phyloP scores from a whole-genome alignment of 495 filamentous ascomycete genomes.

The Penicillium argentinense region DNA sequence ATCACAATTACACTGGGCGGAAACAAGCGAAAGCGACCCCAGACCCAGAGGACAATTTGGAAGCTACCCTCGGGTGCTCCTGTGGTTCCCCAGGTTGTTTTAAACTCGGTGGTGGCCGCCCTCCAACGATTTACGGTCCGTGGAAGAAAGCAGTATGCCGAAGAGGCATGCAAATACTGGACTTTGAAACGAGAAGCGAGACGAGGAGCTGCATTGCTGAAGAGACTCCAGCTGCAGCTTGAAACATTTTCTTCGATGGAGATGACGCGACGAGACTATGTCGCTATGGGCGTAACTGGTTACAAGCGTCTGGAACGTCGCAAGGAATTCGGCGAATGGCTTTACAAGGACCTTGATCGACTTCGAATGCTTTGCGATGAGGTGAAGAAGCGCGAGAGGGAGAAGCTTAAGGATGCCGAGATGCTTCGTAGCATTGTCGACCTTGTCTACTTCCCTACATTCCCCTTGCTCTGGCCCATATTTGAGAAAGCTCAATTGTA shows the following conservation, averaged over 20 bases:
- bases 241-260: slow-evolving; percentile 96
- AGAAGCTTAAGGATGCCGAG: slow-evolving; percentile 74
- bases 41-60: slow-evolving; percentile 76
- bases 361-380: slow-evolving; percentile 66
- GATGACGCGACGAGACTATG: slow-evolving; percentile 88
- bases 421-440: slow-evolving; percentile 76
- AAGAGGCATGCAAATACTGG: slow-evolving; percentile 95
- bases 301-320: slow-evolving; percentile 73
- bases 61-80: slow-evolving; percentile 93
- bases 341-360: slow-evolving; percentile 73
- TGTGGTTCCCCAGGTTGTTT: slow-evolving; percentile 83
- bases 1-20: slow-evolving; percentile 64
- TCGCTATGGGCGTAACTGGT: slow-evolving; percentile 83
- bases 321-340: slow-evolving; percentile 79
- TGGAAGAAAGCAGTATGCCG: slow-evolving; percentile 86
- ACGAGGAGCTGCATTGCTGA: slow-evolving; percentile 85
- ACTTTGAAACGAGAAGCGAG: slow-evolving; percentile 93
- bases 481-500: slow-evolving; percentile 76
- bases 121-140: slow-evolving; percentile 77
- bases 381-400: slow-evolving; percentile 68
- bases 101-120: slow-evolving; percentile 75
- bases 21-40: slow-evolving; percentile 71
- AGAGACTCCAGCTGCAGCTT: slow-evolving; percentile 82
- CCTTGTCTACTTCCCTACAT: slow-evolving; percentile 84
- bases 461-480: slow-evolving; percentile 73